phyloP scores from a whole-genome alignment of 2,329 filamentous ascomycete genomes.

The Exserohilum turcica region DNA sequence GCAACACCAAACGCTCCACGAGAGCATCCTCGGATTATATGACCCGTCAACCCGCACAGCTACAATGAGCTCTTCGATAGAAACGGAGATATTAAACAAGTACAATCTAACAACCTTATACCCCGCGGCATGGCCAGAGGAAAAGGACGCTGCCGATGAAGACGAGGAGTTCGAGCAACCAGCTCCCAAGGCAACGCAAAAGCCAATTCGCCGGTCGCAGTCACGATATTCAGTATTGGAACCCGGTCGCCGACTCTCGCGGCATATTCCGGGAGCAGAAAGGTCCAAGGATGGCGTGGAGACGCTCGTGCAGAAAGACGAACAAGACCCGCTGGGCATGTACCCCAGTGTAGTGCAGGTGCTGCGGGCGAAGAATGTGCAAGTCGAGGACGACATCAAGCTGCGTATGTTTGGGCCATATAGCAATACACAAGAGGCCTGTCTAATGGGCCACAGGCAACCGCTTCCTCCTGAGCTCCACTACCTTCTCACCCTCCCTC shows the following conservation, averaged over 20 bases:
- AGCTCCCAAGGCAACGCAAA: conserved; percentile 26
- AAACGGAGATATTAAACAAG: conserved; percentile 81
- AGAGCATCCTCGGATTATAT: conserved; percentile 1
- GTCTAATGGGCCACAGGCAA: conserved; percentile 63
- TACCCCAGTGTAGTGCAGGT: conserved; percentile 84
- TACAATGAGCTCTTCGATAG: conserved; percentile 48
- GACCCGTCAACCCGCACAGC: conserved; percentile 7
- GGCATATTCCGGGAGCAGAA: conserved; percentile 71
- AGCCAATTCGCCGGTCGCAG: conserved; percentile 61
- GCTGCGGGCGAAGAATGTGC: conserved; percentile 75
- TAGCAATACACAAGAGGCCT: conserved; percentile 4
- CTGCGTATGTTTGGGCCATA: conserved; percentile 64
- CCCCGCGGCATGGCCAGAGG: conserved; percentile 83
- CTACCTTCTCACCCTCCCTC: conserved; percentile 87
- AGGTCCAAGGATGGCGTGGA: conserved; percentile 70
- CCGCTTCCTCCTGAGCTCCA: conserved; percentile 92
- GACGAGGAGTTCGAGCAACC: conserved; percentile 57
- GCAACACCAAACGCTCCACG: conserved; percentile 6
- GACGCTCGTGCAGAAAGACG: conserved; percentile 85
- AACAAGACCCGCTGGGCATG: conserved; percentile 88
- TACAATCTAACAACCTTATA: conserved; percentile 82
- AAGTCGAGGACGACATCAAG: conserved; percentile 81
- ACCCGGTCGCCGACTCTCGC: conserved; percentile 70
- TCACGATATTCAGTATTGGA: conserved; percentile 87
- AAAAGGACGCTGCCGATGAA: conserved; percentile 73